Base-by-base conservation (phyloP, 2,329 filamentous ascomycete species). In the Dothideomycetidae sp. region DNA sequence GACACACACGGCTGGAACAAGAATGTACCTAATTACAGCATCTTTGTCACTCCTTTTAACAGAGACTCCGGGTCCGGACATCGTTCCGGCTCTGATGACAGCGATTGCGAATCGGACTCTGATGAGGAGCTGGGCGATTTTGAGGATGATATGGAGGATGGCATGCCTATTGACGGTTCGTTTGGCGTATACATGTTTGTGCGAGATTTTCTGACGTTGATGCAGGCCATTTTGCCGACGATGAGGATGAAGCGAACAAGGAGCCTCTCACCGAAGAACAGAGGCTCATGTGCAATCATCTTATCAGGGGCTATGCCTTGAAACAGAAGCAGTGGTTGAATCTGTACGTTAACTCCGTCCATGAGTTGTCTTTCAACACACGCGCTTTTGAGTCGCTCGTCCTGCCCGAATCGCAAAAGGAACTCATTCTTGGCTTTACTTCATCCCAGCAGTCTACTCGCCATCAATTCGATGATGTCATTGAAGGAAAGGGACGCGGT, bases 401-500 rank as follows among this genome's bases (percentile, higher is more conserved):
- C n/a, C 50, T 69, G n/a, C 62, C 62, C 0, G 44, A 53, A 11
- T 54, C 57, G 13, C 60, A 67, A 42, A 69, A 70, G 43, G 53
- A 63, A 14, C 48, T 68, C 15, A 60, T 70, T 32, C 54, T 66
- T 3, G 62, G 61, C 4, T 58, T 69, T 46, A 61, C 62, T 9
- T 55, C 60, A 14, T 57, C 57, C 5, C 62, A 67, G 36, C 55
- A 56, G 16, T 47, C 52, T 29, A 53, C 59, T 23, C 46, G 52
- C 12, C 54, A 54, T 17, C 36, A 45, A 7, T 67, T 68, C 44
- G 64, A 68, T 46, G 66, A 70, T 43, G 53, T 70, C 12, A 63
- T 71, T 16, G 55, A 62, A 17, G 67, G 65, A 18, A 71, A 71
- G 46, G 68, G 68, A 10, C 57, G 58, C 11, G 67, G 68, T 7